A percentile compares a stretch with the other conserved stretches of the same genome.
These are phyloP conservation scores for Hanseniaspora jakobsenii DNA, from an alignment of 805 yeast species.

Conservation along the genomic window DNA sequence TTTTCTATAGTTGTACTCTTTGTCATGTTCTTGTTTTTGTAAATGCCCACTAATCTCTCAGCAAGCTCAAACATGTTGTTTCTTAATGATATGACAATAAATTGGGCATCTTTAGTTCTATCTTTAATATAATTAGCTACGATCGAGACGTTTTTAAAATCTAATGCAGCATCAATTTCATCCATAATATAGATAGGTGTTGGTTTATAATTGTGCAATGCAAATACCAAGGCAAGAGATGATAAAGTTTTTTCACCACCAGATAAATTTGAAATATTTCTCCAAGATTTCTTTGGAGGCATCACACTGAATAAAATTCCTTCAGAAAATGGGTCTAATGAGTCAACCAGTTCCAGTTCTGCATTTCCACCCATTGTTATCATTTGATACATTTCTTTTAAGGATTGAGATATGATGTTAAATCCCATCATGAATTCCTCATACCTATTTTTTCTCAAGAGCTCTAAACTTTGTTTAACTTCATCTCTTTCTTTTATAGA, in stretches of 20 bases:
- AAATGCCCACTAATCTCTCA: constrained; percentile 86
- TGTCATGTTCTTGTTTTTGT: constrained; percentile 86
- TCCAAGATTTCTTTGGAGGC: constrained; percentile 99
- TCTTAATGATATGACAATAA: constrained; percentile 85
- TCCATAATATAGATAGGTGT: constrained; percentile 98
- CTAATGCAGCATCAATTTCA: constrained; percentile 97
- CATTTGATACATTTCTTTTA: constrained; percentile 96
- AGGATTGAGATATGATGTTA: constrained; percentile 66
- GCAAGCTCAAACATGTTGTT: constrained; percentile 98
- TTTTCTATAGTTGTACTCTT: constrained; percentile 68
- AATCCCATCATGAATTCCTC: constrained; percentile 93
- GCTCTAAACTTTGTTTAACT: constrained; percentile 50
- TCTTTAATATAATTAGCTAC: constrained; percentile 95
- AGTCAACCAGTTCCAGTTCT: constrained; percentile 86
- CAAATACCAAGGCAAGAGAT: constrained; percentile 90
- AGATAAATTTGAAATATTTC: constrained; percentile 81
- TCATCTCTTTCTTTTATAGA: constrained; percentile 59
- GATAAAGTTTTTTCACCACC: constrained; percentile 97
- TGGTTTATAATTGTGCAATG: constrained; percentile 89
- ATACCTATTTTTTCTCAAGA: constrained; percentile 56
- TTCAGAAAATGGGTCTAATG: constrained; percentile 94
- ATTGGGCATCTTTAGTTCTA: constrained; percentile 91
- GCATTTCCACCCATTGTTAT: constrained; percentile 99
- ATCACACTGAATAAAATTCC: constrained; percentile 93
- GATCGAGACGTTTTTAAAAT: constrained; percentile 90